These are phyloP conservation scores for Liriodendron chinense DNA, from an alignment of 164 flowering plant genomes.

Conservation along the genomic window DNA sequence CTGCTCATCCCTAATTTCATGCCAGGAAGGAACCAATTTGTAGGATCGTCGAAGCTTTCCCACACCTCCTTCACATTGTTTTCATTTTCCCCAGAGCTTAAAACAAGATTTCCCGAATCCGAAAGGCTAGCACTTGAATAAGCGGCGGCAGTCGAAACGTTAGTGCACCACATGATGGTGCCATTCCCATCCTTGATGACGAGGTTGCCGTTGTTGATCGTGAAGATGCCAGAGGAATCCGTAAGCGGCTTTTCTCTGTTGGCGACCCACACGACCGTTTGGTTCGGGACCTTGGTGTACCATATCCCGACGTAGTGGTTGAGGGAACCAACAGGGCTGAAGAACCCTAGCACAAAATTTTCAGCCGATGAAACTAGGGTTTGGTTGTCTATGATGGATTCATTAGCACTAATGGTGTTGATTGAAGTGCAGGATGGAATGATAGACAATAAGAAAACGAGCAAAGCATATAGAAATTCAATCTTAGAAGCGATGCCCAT, in stretches of 20 bases:
- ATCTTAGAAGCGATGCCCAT: too few species aligned
- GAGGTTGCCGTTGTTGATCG: constrained; percentile 6
- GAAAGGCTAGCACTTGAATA: constrained; percentile 8
- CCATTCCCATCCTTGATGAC: constrained; percentile 7
- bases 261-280: constrained; percentile 10
- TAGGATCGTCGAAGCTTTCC: constrained; percentile 6
- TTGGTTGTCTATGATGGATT: too few species aligned
- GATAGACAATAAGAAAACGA: too few species aligned
- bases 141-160: not conserved
- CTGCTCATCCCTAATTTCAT: not conserved
- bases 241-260: constrained; percentile 8
- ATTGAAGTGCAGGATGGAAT: too few species aligned
- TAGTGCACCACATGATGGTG: constrained; percentile 18
- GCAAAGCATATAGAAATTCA: too few species aligned
- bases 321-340: too few species aligned
- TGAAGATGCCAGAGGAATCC: constrained; percentile 3
- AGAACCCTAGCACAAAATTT: too few species aligned
- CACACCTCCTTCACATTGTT: not conserved
- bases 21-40: not conserved
- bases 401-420: too few species aligned
- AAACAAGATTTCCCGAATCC: constrained; percentile 27
- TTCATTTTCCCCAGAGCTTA: not conserved
- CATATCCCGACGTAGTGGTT: too few species aligned
- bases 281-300: constrained; percentile 2
- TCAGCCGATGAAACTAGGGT: too few species aligned